Evolutionary conservation across 2,329 filamentous ascomycete species (phyloP), one percentile per base, ranked within the genome.

Genomic region (Ophiostoma australiae): DNA sequence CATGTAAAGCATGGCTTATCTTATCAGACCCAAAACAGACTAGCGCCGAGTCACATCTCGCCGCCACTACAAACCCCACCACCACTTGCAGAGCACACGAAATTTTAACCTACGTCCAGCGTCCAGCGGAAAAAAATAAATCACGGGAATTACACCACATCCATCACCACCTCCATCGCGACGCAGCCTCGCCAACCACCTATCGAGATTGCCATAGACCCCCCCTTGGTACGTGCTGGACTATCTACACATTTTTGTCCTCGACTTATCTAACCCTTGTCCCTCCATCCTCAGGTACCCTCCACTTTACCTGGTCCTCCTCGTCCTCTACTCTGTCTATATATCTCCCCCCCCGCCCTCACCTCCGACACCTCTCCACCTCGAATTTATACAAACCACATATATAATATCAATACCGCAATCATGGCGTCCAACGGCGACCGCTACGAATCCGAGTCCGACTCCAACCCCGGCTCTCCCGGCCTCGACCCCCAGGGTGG

Each of bases 401-500:
- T 20, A n/a, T 23, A 39, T 39, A 37, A 1, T 17, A 70, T 73
- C 52, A 23, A 27, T 27, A 70, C 73, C 74, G 73, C 74, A 74
- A 79, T 44, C 77, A 87, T 87, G 85, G 82, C 85, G 79, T 80
- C 82, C 78, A 84, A 84, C 82, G 85, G 84, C 78, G 88, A 91
- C 79, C 90, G 88, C 80, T 87, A 87, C 80, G 87, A 92, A 78
- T 90, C 90, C 74, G 90, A 92, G 76, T 88, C 86, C 69, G 86
- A 86, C 78, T 87, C 85, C 68, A 86, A 82, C 72, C 80, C 82
- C 78, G 91, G 92, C 79, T 90, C 88, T 68, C 84, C 85, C 68
- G 81, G 75, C 71, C 79, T 87, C 74, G 84, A 88, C 74, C 81
- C 86, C 75, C 82, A 86, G 73, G 83, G 88, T 73, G 85, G 87